Percentiles rank a stretch among this genome's conserved stretches.
Conservation (phyloP, 208 protist species). For the Spironucleus salmonicida region DNA sequence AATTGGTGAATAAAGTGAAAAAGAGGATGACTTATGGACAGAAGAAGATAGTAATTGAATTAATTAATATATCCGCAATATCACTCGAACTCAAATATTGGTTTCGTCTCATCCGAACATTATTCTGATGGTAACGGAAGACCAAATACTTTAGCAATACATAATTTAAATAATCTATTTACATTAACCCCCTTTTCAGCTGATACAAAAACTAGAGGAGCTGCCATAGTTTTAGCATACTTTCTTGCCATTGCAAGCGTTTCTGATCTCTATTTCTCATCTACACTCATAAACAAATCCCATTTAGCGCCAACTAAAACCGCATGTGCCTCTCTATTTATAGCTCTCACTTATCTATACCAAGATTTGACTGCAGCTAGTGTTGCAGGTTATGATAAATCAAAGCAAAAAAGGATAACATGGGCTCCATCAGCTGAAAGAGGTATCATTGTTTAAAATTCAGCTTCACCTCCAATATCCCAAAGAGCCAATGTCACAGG, state of each 20-base stretch:
- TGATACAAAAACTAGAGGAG: conserved; percentile 13
- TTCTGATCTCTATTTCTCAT: neutral
- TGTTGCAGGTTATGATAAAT: neutral
- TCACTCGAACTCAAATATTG: too few relatives aligned
- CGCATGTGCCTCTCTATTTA: neutral
- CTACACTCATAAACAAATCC: neutral
- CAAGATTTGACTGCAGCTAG: conserved; percentile 13
- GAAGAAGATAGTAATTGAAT: too few relatives aligned
- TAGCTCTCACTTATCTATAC: neutral
- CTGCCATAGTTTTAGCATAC: conserved; percentile 6
- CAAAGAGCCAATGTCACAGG: neutral
- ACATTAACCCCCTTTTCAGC: conserved; percentile 11
- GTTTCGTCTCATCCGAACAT: too few relatives aligned
- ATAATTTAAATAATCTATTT: conserved; percentile 2
- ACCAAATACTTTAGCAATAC: neutral
- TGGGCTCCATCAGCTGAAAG: conserved; percentile 5
- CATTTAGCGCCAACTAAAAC: conserved; percentile 15
- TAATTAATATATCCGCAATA: too few relatives aligned
- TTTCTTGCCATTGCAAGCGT: neutral
- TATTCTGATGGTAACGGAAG: too few relatives aligned
- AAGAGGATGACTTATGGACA: too few relatives aligned
- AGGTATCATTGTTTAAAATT: conserved; percentile 19
- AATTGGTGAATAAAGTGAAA: too few relatives aligned
- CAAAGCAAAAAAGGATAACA: conserved; percentile 3
- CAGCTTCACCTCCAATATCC: conserved; percentile 16